Evolutionary conservation across 2,329 filamentous ascomycete species (phyloP), one percentile per base, ranked within the genome.

Genomic region (Ascochyta koolunga): DNA sequence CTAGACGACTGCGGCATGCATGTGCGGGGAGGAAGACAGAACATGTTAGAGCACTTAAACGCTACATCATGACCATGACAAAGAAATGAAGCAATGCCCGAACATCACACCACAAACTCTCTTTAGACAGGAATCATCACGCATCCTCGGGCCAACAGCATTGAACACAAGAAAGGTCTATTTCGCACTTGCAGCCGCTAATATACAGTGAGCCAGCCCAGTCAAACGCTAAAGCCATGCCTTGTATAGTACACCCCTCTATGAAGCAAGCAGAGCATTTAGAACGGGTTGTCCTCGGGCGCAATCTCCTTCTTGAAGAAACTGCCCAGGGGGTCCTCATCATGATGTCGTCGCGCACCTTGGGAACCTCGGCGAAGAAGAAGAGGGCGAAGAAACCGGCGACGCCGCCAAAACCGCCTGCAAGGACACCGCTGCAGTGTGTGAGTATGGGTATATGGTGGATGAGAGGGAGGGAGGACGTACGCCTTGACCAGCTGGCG

Each of bases 351-450:
- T 82, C 79, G 69, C 83, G 79, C 39, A 88, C 83, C 67, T 80
- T 81, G 55, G 85, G 85, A 22, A 88, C 79, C 65, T 86, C 85
- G 65, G 83, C 82, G 76, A 87, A 83, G 80, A 88, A 85, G 78
- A 84, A 87, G 64, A 88, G 70, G 32, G 82, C 83, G 73, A 84
- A 83, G 69, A 84, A 76, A 59, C 82, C 85, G 36, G 82, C 79
- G 40, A 80, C 78, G 58, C 79, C 82, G 61, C 83, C 85, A 74
- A 87, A 86, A 40, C 78, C 78, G 48, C 75, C 80, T 38, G 79
- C 81, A 43, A 85, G 78, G 48, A 54, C 53, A 56, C 72, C 73
- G 56, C 73, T 76, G 42, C 25, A 22, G 16, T 16, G n/a, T 27
- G 55, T 59, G 45, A 64, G 62, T 52, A 50, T 49, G 19, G 4